Conservation (phyloP, 768 basidiomycete species). For the Leccinum longicurvipes region DNA sequence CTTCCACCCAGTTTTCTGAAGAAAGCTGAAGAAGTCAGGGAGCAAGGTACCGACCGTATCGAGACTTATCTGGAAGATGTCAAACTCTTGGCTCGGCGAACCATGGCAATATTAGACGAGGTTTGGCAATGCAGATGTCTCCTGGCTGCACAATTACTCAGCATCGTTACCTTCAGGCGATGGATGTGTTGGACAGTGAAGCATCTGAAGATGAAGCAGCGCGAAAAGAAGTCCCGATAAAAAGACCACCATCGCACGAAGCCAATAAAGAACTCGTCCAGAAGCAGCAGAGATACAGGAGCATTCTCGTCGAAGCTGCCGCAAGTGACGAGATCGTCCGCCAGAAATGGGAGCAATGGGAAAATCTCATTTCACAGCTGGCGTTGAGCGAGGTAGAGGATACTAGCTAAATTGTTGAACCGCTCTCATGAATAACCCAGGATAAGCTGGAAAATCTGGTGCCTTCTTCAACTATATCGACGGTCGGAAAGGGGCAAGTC, state of each 20-base stretch:
- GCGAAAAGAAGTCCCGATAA: conserved; percentile 45
- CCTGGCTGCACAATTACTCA: background rate
- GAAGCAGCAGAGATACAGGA: conserved; percentile 68
- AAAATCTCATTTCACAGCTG: conserved; percentile 63
- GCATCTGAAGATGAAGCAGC: conserved; percentile 79
- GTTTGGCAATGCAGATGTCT: conserved; percentile 37
- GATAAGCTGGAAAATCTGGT: conserved; percentile 62
- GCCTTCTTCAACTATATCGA: conserved; percentile 57
- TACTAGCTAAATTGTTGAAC: background rate
- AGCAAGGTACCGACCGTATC: conserved; percentile 72
- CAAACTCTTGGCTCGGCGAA: conserved; percentile 58
- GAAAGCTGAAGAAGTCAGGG: conserved; percentile 83
- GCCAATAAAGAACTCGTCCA: conserved; percentile 72
- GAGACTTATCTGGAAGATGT: conserved; percentile 72
- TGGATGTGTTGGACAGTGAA: conserved; percentile 89
- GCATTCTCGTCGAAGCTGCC: conserved; percentile 67
- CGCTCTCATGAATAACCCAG: conserved; percentile 35
- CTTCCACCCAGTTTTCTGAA: conserved; percentile 84
- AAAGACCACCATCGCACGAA: conserved; percentile 68
- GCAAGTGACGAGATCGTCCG: conserved; percentile 75
- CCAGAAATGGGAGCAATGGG: conserved; percentile 89
- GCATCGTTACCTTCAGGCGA: conserved; percentile 47
- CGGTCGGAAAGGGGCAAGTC: conserved; percentile 30
- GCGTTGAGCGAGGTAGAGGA: conserved; percentile 57
- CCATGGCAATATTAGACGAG: conserved; percentile 68